Evolutionary conservation across 306 rosid genomes (phyloP).

Genomic region (Rosa multiflora): DNA sequence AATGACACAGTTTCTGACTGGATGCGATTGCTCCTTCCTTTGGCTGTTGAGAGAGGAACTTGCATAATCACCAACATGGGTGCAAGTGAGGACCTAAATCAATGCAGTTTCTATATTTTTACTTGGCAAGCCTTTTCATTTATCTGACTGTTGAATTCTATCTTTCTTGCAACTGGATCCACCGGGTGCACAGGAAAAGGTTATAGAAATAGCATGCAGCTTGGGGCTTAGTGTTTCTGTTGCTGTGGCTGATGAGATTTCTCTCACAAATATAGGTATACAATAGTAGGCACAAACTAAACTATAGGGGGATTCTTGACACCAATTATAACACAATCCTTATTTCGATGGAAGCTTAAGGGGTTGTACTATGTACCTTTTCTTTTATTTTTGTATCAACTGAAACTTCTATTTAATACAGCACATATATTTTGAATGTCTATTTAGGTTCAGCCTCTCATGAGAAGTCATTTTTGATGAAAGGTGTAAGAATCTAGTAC

Average conservation of each 20-base stretch:
- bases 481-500: conserved; percentile 66
- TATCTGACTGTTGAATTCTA: conserved; percentile 23
- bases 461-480: conserved; percentile 43
- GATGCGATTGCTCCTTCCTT: conserved; percentile 75
- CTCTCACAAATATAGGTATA: conserved; percentile 47
- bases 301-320: neutral
- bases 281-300: neutral
- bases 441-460: conserved; percentile 45
- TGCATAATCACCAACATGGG: conserved; percentile 98
- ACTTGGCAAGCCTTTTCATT: conserved; percentile 10
- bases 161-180: conserved; percentile 69
- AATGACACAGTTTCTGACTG: conserved; percentile 73
- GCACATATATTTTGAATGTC: neutral
- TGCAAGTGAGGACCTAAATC: conserved; percentile 64
- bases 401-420: conserved; percentile 13
- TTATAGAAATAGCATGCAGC: conserved; percentile 60
- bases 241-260: conserved; percentile 76
- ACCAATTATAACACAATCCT: neutral
- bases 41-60: conserved; percentile 73
- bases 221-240: conserved; percentile 74
- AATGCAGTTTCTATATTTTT: conserved; percentile 2
- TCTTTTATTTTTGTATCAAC: conserved; percentile 1
- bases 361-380: neutral
- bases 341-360: neutral
- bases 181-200: conserved; percentile 74